These are phyloP conservation scores for Phyllachora maydis DNA, from an alignment of 2,329 filamentous ascomycete genomes.

Conservation along the genomic window DNA sequence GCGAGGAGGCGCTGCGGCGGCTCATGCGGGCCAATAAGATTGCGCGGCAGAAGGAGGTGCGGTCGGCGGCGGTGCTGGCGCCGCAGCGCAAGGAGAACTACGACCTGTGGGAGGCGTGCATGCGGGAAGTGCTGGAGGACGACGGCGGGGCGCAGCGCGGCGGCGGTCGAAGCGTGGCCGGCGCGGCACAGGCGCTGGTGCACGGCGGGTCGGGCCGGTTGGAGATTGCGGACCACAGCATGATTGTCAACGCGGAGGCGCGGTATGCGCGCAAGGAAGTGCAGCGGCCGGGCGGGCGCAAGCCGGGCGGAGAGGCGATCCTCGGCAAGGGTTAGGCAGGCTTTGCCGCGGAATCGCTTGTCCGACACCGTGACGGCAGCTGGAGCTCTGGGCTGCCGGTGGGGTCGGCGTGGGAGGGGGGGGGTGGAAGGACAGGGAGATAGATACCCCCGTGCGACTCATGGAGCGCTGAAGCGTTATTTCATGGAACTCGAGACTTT, in stretches of 20 bases:
- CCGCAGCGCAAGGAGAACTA: conserved; percentile 31
- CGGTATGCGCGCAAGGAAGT: conserved; percentile 31
- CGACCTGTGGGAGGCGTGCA: conserved; percentile 37
- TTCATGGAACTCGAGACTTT: no score
- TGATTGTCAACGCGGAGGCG: conserved; percentile 39
- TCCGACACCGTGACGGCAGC: no score
- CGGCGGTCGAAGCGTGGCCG: conserved; percentile 5
- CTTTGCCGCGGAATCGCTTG: no score
- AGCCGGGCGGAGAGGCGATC: conserved; percentile 7
- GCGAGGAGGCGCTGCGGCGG: conserved; percentile 37
- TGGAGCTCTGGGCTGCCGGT: no score
- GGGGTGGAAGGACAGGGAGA: no score
- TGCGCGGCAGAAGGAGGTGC: conserved; percentile 43
- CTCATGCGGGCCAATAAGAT: conserved; percentile 41
- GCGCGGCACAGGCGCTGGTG: conserved; percentile 10
- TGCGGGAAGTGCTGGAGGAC: conserved; percentile 30
- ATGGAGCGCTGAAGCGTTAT: no score
- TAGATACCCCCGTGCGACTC: no score
- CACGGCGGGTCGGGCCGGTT: conserved; percentile 14
- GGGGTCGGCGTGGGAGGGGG: no score
- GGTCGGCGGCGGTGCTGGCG: conserved; percentile 30
- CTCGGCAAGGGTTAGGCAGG: no score
- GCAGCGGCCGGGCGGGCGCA: conserved; percentile 22
- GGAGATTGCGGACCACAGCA: conserved; percentile 40
- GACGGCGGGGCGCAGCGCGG: no score